phyloP scores from a whole-genome alignment of 208 protist genomes.

The Acanthamoeba sp. region DNA sequence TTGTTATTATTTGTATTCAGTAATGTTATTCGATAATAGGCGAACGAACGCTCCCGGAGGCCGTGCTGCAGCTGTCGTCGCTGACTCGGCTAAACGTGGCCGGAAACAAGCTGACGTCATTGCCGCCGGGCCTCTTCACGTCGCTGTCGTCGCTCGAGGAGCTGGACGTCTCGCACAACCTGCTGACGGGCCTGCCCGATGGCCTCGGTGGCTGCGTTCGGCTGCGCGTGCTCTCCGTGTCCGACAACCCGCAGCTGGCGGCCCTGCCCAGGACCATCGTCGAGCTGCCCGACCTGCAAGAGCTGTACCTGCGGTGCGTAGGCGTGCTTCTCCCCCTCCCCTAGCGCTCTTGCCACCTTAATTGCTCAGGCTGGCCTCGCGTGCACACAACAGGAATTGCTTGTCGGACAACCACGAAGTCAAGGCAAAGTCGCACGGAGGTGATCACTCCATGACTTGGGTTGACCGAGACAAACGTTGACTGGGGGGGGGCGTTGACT shows the following conservation, averaged over 20 bases:
- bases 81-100: neutral
- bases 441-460: too few species aligned
- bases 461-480: too few species aligned
- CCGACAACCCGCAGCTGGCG: neutral
- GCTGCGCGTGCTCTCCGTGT: neutral
- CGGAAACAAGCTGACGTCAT: neutral
- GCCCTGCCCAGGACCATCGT: neutral
- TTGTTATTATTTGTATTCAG: too few species aligned
- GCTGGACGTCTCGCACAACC: slow-evolving; percentile 39
- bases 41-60: neutral
- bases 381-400: too few species aligned
- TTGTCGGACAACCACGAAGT: too few species aligned
- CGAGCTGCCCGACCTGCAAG: neutral
- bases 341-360: too few species aligned
- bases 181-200: neutral
- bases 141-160: neutral
- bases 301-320: neutral
- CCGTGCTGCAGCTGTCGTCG: neutral
- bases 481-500: too few species aligned
- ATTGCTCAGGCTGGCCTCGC: too few species aligned
- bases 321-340: too few species aligned
- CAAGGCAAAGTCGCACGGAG: too few species aligned
- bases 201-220: neutral
- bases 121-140: neutral
- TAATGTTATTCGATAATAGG: neutral